A percentile compares a stretch with the other conserved stretches of the same genome.
Evolutionary conservation across 108 stramenopile species (phyloP).

Genomic region (Schizochytrium sp.): DNA sequence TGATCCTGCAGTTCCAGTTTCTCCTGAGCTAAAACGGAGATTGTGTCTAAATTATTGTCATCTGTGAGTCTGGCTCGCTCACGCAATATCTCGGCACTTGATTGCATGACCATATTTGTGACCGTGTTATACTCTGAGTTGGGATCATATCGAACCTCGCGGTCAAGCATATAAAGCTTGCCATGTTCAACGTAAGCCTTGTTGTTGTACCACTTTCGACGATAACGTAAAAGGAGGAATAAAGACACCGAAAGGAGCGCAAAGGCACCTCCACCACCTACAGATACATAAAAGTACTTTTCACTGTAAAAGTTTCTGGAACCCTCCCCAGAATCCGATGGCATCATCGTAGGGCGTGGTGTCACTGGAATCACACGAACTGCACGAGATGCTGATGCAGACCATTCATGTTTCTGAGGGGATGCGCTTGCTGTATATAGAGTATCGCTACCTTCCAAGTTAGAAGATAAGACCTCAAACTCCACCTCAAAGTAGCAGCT

Average conservation of each 20-base stretch:
- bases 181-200: slow-evolving; percentile 19
- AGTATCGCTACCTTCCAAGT: background rate
- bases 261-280: background rate
- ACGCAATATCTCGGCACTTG: background rate
- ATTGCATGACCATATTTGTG: background rate
- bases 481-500: background rate
- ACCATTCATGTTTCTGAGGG: background rate
- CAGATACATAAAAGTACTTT: background rate
- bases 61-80: background rate
- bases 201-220: slow-evolving; percentile 18
- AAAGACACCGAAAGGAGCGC: background rate
- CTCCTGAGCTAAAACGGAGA: background rate
- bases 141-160: background rate
- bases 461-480: background rate
- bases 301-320: background rate
- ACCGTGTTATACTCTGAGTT: background rate
- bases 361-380: slow-evolving; percentile 38
- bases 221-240: background rate
- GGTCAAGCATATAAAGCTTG: slow-evolving; percentile 39
- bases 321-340: background rate
- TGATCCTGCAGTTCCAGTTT: slow-evolving; percentile 29
- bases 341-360: background rate
- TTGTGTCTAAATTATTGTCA: background rate
- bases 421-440: background rate
- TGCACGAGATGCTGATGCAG: background rate